These are phyloP conservation scores for Globisporangium solare DNA, from an alignment of 352 stramenopile species.

Conservation along the genomic window DNA sequence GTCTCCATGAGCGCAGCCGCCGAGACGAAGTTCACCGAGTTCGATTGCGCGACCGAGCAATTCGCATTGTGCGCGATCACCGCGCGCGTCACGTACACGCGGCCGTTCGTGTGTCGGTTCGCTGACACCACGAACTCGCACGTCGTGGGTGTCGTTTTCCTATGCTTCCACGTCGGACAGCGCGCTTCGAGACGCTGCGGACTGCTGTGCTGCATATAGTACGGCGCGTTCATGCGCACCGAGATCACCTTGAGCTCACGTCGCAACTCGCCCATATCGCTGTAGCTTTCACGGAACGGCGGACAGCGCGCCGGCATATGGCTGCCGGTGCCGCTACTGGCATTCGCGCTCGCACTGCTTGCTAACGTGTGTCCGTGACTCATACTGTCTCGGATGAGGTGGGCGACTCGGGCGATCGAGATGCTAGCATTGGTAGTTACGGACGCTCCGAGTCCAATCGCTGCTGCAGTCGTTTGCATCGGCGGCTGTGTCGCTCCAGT, in stretches of 20 bases:
- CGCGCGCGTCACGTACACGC: conserved; percentile 67
- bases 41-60: conserved; percentile 47
- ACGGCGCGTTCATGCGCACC: conserved; percentile 61
- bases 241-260: conserved; percentile 73
- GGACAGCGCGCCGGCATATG: conserved; percentile 25
- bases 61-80: conserved; percentile 36
- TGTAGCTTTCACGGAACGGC: conserved; percentile 69
- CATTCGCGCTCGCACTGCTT: neutral
- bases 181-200: conserved; percentile 71
- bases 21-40: conserved; percentile 42
- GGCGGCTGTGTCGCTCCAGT: neutral
- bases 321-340: neutral
- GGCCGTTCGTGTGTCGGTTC: conserved; percentile 72
- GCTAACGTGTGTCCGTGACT: neutral
- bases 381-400: conserved; percentile 8
- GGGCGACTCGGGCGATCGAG: neutral
- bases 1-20: conserved; percentile 71
- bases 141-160: conserved; percentile 36
- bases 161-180: conserved; percentile 71
- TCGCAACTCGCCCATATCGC: conserved; percentile 67
- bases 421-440: neutral
- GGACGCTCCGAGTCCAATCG: no score
- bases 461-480: neutral
- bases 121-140: conserved; percentile 75
- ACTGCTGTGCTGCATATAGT: conserved; percentile 84